Evolutionary conservation across 768 basidiomycete species (phyloP).

Genomic region (Xerocomellus amylosporus): DNA sequence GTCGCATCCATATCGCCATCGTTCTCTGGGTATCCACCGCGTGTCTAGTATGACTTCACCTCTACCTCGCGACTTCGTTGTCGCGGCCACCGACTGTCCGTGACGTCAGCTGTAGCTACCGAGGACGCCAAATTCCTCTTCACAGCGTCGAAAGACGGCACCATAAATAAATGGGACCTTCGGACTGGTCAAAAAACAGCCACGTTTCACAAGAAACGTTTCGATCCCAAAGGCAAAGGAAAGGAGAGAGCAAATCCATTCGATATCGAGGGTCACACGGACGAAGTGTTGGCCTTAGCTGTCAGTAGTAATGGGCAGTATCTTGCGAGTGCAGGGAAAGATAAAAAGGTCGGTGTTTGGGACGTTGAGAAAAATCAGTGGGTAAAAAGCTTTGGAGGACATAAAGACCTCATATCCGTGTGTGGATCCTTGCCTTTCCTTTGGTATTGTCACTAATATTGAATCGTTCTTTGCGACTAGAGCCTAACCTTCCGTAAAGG

Average conservation of each 20-base stretch:
- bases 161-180: constrained; percentile 84
- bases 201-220: constrained; percentile 59
- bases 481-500: constrained; percentile 74
- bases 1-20: constrained; percentile 20
- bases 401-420: constrained; percentile 67
- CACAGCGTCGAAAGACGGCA: constrained; percentile 88
- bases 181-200: constrained; percentile 55
- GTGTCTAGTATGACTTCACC: constrained; percentile 54
- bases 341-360: constrained; percentile 84
- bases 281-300: constrained; percentile 81
- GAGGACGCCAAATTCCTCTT: constrained; percentile 74
- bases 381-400: constrained; percentile 79
- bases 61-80: constrained; percentile 49
- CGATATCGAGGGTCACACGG: constrained; percentile 72
- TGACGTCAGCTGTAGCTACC: constrained; percentile 79
- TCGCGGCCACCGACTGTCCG: constrained; percentile 71
- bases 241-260: constrained; percentile 52
- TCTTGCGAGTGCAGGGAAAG: constrained; percentile 84
- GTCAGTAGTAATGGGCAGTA: constrained; percentile 82
- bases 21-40: not conserved
- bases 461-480: constrained; percentile 35
- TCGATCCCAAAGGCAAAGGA: constrained; percentile 48
- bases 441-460: constrained; percentile 23
- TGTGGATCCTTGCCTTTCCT: constrained; percentile 42
- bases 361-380: constrained; percentile 71